A percentile compares a stretch with the other conserved stretches of the same genome.
These are phyloP conservation scores for Aureobasidium sp. DNA, from an alignment of 2,329 filamentous ascomycete genomes.

Conservation along the genomic window DNA sequence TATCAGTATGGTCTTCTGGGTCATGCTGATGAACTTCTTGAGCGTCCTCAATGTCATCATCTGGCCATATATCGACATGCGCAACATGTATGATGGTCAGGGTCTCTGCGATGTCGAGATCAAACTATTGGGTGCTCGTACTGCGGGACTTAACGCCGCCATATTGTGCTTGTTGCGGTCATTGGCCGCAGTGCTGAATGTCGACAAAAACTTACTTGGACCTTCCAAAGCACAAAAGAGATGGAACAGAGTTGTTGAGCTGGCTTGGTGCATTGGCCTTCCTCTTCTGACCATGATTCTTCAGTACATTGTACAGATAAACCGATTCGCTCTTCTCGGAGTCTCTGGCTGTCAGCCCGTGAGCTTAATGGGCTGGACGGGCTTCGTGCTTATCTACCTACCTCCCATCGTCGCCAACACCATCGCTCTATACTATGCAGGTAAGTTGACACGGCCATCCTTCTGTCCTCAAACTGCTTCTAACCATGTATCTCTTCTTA, in stretches of 20 bases:
- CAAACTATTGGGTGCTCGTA: constrained; percentile 61
- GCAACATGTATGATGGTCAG: constrained; percentile 62
- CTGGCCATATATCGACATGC: constrained; percentile 66
- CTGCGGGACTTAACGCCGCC: constrained; percentile 58
- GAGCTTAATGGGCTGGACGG: constrained; percentile 61
- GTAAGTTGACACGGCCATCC: constrained; percentile 46
- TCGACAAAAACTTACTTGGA: constrained; percentile 58
- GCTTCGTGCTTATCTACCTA: constrained; percentile 50
- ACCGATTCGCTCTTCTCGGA: constrained; percentile 63
- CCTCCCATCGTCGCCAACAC: constrained; percentile 64
- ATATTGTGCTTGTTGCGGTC: constrained; percentile 66
- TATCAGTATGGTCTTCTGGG: constrained; percentile 62
- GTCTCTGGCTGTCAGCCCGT: constrained; percentile 66
- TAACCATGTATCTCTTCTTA: background rate
- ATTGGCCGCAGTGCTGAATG: constrained; percentile 68
- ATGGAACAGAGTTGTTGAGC: constrained; percentile 55
- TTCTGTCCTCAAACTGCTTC: background rate
- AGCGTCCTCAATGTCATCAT: constrained; percentile 69
- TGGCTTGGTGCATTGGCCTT: constrained; percentile 61
- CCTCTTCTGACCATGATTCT: constrained; percentile 62
- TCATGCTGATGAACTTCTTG: constrained; percentile 62
- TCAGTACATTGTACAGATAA: constrained; percentile 66
- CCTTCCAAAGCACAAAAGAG: constrained; percentile 55
- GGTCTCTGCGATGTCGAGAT: constrained; percentile 72
- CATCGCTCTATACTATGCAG: constrained; percentile 61